phyloP scores from a whole-genome alignment of 208 protist species.

The Angomonas deanei region DNA sequence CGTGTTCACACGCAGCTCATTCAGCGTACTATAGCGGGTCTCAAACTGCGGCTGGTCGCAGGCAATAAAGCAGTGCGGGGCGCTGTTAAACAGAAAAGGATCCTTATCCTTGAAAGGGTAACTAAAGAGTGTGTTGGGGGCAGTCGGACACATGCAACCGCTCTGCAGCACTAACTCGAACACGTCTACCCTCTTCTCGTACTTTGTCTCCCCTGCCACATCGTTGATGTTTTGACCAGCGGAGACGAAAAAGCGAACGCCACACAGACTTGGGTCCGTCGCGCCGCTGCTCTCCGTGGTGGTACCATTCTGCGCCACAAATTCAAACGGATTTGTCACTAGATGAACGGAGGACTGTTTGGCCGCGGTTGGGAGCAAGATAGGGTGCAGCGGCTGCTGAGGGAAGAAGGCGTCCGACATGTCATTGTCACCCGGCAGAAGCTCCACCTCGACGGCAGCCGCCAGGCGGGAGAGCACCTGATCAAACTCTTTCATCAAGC shows the following conservation, averaged over 20 bases:
- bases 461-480: conserved; percentile 51
- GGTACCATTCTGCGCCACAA: conserved; percentile 33
- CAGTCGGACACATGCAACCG: conserved; percentile 83
- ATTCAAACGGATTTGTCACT: conserved; percentile 85
- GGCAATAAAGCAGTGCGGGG: conserved; percentile 82
- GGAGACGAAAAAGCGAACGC: conserved; percentile 60
- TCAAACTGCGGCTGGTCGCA: conserved; percentile 82
- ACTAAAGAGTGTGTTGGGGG: conserved; percentile 89
- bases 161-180: conserved; percentile 69
- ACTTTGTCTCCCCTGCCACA: conserved; percentile 64
- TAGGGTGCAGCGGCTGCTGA: conserved; percentile 89
- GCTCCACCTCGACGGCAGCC: conserved; percentile 74
- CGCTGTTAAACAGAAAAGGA: conserved; percentile 73
- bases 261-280: neutral
- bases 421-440: conserved; percentile 89
- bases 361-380: conserved; percentile 65
- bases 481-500: conserved; percentile 76
- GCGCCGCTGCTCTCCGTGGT: too few relatives aligned
- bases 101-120: conserved; percentile 85
- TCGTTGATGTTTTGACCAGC: conserved; percentile 88
- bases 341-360: conserved; percentile 63
- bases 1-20: conserved; percentile 20
- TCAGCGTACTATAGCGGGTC: conserved; percentile 49
- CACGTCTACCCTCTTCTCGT: conserved; percentile 46
- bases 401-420: conserved; percentile 88